These are phyloP conservation scores for Aspergillus oerlinghausenensis DNA, from an alignment of 2,329 filamentous ascomycete genomes.

Conservation along the genomic window DNA sequence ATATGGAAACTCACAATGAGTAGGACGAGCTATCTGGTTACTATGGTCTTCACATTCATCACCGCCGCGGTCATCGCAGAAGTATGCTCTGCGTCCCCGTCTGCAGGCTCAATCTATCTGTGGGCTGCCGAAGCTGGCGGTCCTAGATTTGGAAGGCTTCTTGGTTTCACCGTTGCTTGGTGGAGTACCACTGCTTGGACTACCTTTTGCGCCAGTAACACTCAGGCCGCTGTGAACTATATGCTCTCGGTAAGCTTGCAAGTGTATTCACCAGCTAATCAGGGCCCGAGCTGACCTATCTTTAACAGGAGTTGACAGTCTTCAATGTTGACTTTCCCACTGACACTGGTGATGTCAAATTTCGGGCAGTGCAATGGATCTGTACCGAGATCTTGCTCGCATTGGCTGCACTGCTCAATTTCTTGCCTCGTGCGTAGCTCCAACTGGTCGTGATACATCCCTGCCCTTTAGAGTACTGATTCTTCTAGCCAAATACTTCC, in stretches of 20 bases:
- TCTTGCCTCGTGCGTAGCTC: constrained; percentile 44
- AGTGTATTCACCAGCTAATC: background rate
- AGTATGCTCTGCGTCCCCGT: constrained; percentile 56
- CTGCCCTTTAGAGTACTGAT: background rate
- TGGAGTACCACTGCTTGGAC: constrained; percentile 62
- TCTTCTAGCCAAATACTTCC: constrained; percentile 41
- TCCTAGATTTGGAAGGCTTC: constrained; percentile 50
- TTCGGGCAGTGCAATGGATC: constrained; percentile 59
- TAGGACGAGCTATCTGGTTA: constrained; percentile 58
- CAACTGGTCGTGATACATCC: background rate
- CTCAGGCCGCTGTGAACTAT: constrained; percentile 49
- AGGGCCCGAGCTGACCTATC: constrained; percentile 5
- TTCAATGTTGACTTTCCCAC: constrained; percentile 54
- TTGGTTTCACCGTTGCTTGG: constrained; percentile 61
- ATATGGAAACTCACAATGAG: constrained; percentile 1
- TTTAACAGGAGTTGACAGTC: constrained; percentile 51
- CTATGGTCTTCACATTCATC: constrained; percentile 57
- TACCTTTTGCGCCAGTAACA: constrained; percentile 54
- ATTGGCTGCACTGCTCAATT: constrained; percentile 48
- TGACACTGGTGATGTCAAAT: constrained; percentile 50
- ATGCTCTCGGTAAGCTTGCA: constrained; percentile 45
- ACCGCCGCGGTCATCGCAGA: constrained; percentile 58
- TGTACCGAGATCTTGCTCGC: constrained; percentile 51
- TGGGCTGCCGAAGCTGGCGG: constrained; percentile 60
- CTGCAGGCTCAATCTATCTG: constrained; percentile 57